Percentiles rank a stretch among this genome's conserved stretches.
These are phyloP conservation scores for Litchi chinensis DNA, from an alignment of 345 rosid genomes.

Conservation along the genomic window DNA sequence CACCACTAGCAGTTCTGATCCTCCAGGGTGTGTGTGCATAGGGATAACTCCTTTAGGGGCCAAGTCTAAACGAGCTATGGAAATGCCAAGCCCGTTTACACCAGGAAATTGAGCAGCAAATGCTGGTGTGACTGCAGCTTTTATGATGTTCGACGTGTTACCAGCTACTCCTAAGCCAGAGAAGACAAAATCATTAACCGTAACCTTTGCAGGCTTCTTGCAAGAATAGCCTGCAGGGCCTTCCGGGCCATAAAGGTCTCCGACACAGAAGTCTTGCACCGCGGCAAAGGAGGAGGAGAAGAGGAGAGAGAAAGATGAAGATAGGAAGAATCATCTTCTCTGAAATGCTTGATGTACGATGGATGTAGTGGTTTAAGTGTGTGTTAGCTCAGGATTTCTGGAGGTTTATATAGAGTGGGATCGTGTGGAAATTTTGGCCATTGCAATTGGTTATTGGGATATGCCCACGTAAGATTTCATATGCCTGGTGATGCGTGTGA, in stretches of 20 bases:
- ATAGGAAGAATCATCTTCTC: conserved; percentile 45
- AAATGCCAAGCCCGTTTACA: conserved; percentile 73
- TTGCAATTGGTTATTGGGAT: not conserved
- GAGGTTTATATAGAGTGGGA: conserved; percentile 27
- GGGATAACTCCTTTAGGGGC: conserved; percentile 74
- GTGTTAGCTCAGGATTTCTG: not conserved
- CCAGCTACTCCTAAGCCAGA: conserved; percentile 59
- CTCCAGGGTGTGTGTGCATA: conserved; percentile 86
- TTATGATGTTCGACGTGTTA: conserved; percentile 68
- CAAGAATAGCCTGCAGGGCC: conserved; percentile 74
- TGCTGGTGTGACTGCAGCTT: conserved; percentile 79
- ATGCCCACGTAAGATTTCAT: conserved; percentile 25
- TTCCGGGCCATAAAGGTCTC: conserved; percentile 49
- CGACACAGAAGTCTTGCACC: conserved; percentile 79
- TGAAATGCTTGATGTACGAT: not conserved
- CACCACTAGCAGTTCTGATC: conserved; percentile 57
- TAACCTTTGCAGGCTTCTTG: conserved; percentile 55
- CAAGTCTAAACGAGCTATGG: conserved; percentile 76
- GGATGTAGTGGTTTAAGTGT: not conserved
- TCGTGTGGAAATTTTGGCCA: not conserved
- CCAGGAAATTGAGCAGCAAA: conserved; percentile 61
- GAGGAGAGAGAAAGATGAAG: conserved; percentile 45
- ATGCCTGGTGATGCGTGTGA: conserved; percentile 32
- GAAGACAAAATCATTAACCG: conserved; percentile 63
- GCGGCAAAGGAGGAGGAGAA: conserved; percentile 54